Conservation (phyloP, 108 stramenopile genomes). For the Bacterosira constricta region DNA sequence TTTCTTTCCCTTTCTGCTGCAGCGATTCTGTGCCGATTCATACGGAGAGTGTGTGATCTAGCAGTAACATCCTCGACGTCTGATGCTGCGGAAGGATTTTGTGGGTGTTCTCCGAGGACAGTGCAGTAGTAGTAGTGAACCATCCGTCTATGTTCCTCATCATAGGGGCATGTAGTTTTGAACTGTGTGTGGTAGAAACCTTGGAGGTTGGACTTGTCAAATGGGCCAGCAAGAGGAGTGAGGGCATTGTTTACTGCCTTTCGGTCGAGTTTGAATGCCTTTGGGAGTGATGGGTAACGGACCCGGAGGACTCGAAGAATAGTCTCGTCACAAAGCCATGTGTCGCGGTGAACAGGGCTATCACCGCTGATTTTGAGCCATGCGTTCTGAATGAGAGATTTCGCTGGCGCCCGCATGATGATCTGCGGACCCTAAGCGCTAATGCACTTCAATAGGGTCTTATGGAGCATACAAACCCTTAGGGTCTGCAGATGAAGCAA, state of each 20-base stretch:
- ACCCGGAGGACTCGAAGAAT: background rate
- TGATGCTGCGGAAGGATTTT: background rate
- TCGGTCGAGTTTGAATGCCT: background rate
- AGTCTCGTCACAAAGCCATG: background rate
- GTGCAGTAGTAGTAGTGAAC: background rate
- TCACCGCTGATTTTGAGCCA: background rate
- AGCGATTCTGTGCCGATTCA: no score
- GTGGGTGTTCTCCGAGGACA: background rate
- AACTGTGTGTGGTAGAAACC: background rate
- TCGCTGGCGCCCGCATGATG: background rate
- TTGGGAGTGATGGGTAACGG: background rate
- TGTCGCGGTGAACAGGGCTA: background rate
- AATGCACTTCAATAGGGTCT: background rate
- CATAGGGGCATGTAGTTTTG: background rate
- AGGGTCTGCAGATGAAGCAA: background rate
- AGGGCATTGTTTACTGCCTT: background rate
- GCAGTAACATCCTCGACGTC: background rate
- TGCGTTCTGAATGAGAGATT: background rate
- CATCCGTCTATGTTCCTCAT: background rate
- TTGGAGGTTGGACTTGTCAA: background rate
- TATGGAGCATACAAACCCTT: background rate
- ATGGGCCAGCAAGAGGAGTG: background rate
- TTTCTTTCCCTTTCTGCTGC: background rate
- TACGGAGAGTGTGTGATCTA: no score
- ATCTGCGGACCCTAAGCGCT: background rate